Evolutionary conservation across 495 filamentous ascomycete species (phyloP), one percentile per base, ranked within the genome.

Genomic region (Bombardia bombarda): DNA sequence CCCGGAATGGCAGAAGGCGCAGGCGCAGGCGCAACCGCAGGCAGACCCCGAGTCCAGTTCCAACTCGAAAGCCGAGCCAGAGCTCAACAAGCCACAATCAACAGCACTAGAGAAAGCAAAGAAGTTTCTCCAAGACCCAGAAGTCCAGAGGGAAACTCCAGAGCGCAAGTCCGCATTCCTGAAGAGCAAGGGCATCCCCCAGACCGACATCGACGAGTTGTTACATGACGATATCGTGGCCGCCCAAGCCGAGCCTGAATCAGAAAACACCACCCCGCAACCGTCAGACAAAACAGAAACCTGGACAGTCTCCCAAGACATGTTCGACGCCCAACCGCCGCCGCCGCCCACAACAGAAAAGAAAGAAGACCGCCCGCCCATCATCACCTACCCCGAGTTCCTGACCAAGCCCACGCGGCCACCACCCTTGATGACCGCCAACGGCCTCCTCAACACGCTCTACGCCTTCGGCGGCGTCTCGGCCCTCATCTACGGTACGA

Each of bases 301-400:
- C n/a, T n/a, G n/a, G n/a, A n/a, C n/a, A n/a, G n/a, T n/a, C n/a
- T n/a, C n/a, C n/a, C n/a, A n/a, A n/a, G n/a, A n/a, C 46, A 32
- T 32, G 25, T 17, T 47, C 34, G 38, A 50, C 40, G 47, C 46
- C 21, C n/a, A n/a, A 39, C 42, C 50, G 28, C 50, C 43, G 43
- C 32, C 35, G n/a, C n/a, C n/a, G n/a, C n/a, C n/a, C n/a, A n/a
- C n/a, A n/a, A 48, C 25, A 1, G 26, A 18, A 19, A 13, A 43
- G 35, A 54, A 52, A 16, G 51, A 62, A 47, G 76, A 83, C 47
- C 67, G 79, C 17, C 76, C 87, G 18, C 93, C 90, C n/a, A 89
- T 98, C 51, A 84, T 97, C 55, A 98, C 92, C 19, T 97, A 96
- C 65, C 92, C 92, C 36, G 92, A 98, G 63, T 96, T 95, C 65